phyloP scores from a whole-genome alignment of 306 rosid species.

The Acacia acuminata region DNA sequence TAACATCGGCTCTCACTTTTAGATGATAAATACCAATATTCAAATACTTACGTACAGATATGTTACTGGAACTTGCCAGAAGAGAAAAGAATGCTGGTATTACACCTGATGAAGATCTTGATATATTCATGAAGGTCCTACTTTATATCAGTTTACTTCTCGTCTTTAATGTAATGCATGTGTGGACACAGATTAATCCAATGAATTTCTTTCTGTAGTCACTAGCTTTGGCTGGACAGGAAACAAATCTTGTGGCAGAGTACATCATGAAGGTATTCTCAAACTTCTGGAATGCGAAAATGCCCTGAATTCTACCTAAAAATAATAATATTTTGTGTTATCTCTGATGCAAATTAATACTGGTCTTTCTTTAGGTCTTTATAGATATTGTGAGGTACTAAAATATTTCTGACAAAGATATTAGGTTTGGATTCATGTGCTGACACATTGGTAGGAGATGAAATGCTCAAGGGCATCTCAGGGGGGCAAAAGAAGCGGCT shows the following conservation, averaged over 20 bases:
- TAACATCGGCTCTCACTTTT: background rate
- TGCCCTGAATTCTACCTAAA: background rate
- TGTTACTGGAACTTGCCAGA: constrained; percentile 93
- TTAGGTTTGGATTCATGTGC: constrained; percentile 99
- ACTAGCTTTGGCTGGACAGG: constrained; percentile 93
- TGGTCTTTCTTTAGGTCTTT: constrained; percentile 5
- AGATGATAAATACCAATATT: background rate
- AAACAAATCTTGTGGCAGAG: constrained; percentile 84
- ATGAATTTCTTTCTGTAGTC: constrained; percentile 55
- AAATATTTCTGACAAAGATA: constrained; percentile 82
- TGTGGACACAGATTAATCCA: constrained; percentile 21
- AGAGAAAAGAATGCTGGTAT: constrained; percentile 92
- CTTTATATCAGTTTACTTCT: background rate
- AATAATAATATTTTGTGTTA: background rate
- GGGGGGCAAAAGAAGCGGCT: constrained; percentile 99
- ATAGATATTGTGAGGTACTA: constrained; percentile 40
- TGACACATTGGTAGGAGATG: constrained; percentile 98
- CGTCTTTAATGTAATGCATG: background rate
- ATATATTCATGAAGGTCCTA: constrained; percentile 89
- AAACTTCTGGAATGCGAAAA: constrained; percentile 24
- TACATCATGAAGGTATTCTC: constrained; percentile 92
- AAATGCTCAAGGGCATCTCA: constrained; percentile 98
- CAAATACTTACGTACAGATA: constrained; percentile 54
- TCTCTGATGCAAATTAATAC: background rate
- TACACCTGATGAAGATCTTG: constrained; percentile 96